Conservation (phyloP, 257 asterid species). For the Solanum bulbocastanum region DNA sequence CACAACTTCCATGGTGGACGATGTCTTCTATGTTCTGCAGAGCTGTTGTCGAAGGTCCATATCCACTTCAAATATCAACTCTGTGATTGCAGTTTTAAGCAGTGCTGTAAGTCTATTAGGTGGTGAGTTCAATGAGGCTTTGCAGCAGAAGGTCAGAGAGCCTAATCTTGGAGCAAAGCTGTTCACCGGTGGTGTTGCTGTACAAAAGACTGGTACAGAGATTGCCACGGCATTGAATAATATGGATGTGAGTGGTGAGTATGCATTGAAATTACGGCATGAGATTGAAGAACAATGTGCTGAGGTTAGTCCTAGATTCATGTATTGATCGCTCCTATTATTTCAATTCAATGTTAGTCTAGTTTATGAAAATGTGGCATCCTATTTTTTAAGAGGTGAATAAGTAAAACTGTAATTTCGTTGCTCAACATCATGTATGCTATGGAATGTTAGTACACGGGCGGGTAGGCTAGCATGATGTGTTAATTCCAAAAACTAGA, state of each 20-base stretch:
- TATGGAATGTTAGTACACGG: not conserved
- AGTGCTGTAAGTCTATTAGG: constrained; percentile 79
- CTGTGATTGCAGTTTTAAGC: constrained; percentile 83
- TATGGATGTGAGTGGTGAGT: constrained; percentile 90
- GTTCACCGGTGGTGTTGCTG: constrained; percentile 86
- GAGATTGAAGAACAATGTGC: constrained; percentile 93
- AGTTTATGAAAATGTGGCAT: not conserved
- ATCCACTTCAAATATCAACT: constrained; percentile 75
- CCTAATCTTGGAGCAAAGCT: constrained; percentile 83
- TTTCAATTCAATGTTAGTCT: not conserved
- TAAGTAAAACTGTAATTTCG: not conserved
- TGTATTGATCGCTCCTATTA: not conserved
- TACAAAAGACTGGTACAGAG: constrained; percentile 83
- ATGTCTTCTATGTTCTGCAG: constrained; percentile 89
- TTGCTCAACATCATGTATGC: not conserved
- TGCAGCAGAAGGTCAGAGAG: constrained; percentile 85
- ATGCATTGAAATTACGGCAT: constrained; percentile 69
- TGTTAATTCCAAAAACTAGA: not conserved
- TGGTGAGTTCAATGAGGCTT: constrained; percentile 77
- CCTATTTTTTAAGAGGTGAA: not conserved
- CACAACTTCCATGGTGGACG: constrained; percentile 97
- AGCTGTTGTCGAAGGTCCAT: constrained; percentile 90
- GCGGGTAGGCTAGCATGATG: not conserved
- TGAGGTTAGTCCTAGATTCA: constrained; percentile 37
- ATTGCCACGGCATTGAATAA: constrained; percentile 82